Percentiles rank a stretch among this genome's conserved stretches.
These are phyloP conservation scores for Aspergillus pseudonomiae DNA, from an alignment of 2,329 filamentous ascomycete genomes.

Conservation along the genomic window DNA sequence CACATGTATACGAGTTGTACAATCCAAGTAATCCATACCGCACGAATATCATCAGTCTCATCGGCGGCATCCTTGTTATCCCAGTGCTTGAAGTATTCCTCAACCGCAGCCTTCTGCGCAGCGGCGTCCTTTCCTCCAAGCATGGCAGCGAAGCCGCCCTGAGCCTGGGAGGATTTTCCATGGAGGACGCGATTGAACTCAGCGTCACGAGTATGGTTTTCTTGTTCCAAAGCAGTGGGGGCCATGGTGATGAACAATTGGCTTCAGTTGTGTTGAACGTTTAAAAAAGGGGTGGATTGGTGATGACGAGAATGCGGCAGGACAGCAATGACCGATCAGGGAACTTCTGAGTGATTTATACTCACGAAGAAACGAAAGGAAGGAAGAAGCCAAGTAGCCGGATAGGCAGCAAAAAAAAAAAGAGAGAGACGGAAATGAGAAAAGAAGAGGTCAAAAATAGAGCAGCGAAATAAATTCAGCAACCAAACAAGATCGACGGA, in stretches of 20 bases:
- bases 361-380: background rate
- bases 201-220: slow-evolving; percentile 84
- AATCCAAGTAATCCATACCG: slow-evolving; percentile 55
- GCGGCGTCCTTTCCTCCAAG: slow-evolving; percentile 75
- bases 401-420: slow-evolving; percentile 12
- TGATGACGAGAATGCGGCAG: slow-evolving; percentile 8
- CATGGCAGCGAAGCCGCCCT: slow-evolving; percentile 80
- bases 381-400: background rate
- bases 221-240: slow-evolving; percentile 68
- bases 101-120: slow-evolving; percentile 79
- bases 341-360: background rate
- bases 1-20: background rate
- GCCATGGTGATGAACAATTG: slow-evolving; percentile 49
- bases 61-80: slow-evolving; percentile 77
- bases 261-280: background rate
- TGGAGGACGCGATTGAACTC: slow-evolving; percentile 90
- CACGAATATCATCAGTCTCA: slow-evolving; percentile 81
- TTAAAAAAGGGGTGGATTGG: slow-evolving; percentile 22
- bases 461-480: background rate
- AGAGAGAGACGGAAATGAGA: slow-evolving; percentile 7
- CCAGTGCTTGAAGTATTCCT: slow-evolving; percentile 97
- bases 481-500: slow-evolving; percentile 7
- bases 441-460: slow-evolving; percentile 9
- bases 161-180: slow-evolving; percentile 68
- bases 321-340: background rate